Conservation (phyloP, 2,329 filamentous ascomycete species). For the Aspergillus phoenicis region DNA sequence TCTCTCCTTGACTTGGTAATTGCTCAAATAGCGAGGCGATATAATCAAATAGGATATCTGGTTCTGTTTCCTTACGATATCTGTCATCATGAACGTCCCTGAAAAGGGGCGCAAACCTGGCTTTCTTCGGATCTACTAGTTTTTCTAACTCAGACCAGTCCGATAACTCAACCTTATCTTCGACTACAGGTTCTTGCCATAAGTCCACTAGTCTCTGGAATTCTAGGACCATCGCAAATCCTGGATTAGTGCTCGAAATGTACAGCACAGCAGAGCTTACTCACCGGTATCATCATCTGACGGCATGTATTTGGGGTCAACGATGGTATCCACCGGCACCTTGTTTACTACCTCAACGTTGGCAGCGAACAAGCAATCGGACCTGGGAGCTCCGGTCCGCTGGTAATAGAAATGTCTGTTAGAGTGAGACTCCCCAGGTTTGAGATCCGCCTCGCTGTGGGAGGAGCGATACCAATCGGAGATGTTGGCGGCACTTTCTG, state of each 20-base stretch:
- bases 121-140: not conserved
- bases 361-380: not conserved
- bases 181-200: not conserved
- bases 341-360: not conserved
- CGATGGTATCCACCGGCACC: not conserved
- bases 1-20: not conserved
- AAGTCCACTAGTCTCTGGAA: not conserved
- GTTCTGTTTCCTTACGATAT: not conserved
- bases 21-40: not conserved
- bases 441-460: not conserved
- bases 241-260: not conserved
- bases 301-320: slow-evolving; percentile 4
- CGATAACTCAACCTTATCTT: not conserved
- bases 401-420: not conserved
- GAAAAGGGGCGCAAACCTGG: not conserved
- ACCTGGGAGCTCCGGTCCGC: not conserved
- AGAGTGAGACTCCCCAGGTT: not conserved
- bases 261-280: not conserved
- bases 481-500: no score
- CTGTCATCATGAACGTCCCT: not conserved
- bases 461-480: no score
- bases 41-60: not conserved
- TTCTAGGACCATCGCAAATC: not conserved
- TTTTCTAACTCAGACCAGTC: not conserved
- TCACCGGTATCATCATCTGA: slow-evolving; percentile 7